Evolutionary conservation across 2,329 filamentous ascomycete species (phyloP), one percentile per base, ranked within the genome.

Genomic region (Fusarium caatingaense): DNA sequence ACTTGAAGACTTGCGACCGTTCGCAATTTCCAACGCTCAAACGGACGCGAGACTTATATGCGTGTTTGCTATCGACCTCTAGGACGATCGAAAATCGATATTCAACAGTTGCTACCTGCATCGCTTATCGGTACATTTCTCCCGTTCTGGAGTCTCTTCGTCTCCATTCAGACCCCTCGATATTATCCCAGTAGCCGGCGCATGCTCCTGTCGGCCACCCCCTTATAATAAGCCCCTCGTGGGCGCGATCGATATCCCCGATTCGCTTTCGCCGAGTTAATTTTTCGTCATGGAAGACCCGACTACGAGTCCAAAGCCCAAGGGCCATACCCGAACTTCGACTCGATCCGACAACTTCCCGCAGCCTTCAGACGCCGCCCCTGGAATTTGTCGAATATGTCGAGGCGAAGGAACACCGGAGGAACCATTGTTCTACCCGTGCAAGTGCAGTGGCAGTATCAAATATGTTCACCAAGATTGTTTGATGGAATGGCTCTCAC

Each of bases 381-480:
- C 87, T 60, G 93, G 97, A 77, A 97, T 94, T n/a, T 99, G 96
- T 84, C 91, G 96, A 66, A 99, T 99, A 84, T 99, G 96, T 81
- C 89, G 97, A 73, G 93, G 93, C 55, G 97, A 99, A 80, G 93
- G 89, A 58, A 92, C 92, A 2, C 80, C 86, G 6, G 88, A 92
- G 6, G 96, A 98, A 78, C 94, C 93, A 63, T 87, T 99, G 41
- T 99, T 97, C 84, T 96, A 97, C 78, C 96, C 96, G 8, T 99
- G 96, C 90, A 98, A 98, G 85, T 99, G 96, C 84, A 98, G 93
- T 78, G 96, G 96, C 60, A 98, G 95, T 82, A 99, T 99, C 83
- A 98, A 97, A 83, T 97, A 92, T 77, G 96, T 99, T 66, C 96
- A 99, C 80, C 96, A 99, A 81, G 93, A 97, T 79, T 99, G 96